Conservation (phyloP, 345 rosid species). For the Hirschfeldia incana region DNA sequence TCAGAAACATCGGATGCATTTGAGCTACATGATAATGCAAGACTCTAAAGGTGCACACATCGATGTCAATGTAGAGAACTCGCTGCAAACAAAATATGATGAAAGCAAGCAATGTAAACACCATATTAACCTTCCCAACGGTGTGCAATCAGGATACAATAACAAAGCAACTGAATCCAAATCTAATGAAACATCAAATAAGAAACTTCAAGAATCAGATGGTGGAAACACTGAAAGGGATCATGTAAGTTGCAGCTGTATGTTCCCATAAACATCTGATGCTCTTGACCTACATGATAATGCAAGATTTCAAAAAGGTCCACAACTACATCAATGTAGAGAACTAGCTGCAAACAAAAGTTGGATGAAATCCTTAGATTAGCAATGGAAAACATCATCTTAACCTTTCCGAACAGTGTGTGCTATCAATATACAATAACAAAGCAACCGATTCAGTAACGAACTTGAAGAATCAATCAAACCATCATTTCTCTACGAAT, state of each 20-base stretch:
- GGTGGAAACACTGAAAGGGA: neutral
- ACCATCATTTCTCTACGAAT: too few species aligned
- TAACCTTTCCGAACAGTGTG: too few species aligned
- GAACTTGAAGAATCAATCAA: too few species aligned
- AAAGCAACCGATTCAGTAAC: too few species aligned
- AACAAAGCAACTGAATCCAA: neutral
- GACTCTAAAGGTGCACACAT: slow-evolving; percentile 52
- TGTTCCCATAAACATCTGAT: neutral
- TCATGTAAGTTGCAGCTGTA: neutral
- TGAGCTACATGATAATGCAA: slow-evolving; percentile 9
- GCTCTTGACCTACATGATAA: neutral
- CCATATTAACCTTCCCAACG: neutral
- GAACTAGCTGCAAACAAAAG: too few species aligned
- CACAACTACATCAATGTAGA: too few species aligned
- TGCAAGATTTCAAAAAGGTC: neutral
- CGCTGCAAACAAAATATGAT: slow-evolving; percentile 57
- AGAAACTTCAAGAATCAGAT: slow-evolving; percentile 18
- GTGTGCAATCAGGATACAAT: neutral
- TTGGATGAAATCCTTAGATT: too few species aligned
- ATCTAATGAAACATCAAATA: neutral
- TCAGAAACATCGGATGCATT: neutral
- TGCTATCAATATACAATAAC: too few species aligned
- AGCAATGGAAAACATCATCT: too few species aligned
- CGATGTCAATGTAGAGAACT: slow-evolving; percentile 56
- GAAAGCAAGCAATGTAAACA: neutral